Evolutionary conservation across 2,329 filamentous ascomycete genomes (phyloP).

Genomic region (Xylaria sp.): DNA sequence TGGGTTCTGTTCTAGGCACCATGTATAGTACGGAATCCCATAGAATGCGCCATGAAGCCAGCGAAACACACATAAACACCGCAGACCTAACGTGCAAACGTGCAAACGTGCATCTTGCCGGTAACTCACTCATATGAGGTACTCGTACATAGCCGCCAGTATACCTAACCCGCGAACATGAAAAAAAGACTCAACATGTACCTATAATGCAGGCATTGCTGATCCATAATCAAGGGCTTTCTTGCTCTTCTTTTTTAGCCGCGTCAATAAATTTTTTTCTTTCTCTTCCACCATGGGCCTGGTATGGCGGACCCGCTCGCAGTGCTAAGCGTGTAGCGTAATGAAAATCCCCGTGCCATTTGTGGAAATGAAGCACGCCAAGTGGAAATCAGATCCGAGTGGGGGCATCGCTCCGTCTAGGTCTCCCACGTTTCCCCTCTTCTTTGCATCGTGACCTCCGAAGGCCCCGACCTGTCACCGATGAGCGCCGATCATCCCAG

Average conservation of each 20-base stretch:
- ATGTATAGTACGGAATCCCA: no score
- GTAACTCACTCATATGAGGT: not conserved
- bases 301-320: not conserved
- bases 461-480: conserved; percentile 1
- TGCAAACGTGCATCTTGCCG: no score
- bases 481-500: conserved; percentile 8
- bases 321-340: not conserved
- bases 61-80: not conserved
- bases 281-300: not conserved
- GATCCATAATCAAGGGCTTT: not conserved
- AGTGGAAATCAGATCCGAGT: conserved; percentile 4
- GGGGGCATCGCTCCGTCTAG: conserved; percentile 4
- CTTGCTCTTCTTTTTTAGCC: not conserved
- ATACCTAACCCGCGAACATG: not conserved
- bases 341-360: conserved; percentile 10
- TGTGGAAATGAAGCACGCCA: conserved; percentile 11
- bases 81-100: not conserved
- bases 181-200: not conserved
- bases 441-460: conserved; percentile 4
- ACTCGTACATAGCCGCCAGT: not conserved
- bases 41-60: not conserved
- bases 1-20: no score
- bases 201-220: not conserved
- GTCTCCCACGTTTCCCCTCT: conserved; percentile 6
- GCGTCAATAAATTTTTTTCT: not conserved